A percentile compares a stretch with the other conserved stretches of the same genome.
phyloP scores from a whole-genome alignment of 1,139 yeast genomes.

The Kurtzmaniella quercitrusa region DNA sequence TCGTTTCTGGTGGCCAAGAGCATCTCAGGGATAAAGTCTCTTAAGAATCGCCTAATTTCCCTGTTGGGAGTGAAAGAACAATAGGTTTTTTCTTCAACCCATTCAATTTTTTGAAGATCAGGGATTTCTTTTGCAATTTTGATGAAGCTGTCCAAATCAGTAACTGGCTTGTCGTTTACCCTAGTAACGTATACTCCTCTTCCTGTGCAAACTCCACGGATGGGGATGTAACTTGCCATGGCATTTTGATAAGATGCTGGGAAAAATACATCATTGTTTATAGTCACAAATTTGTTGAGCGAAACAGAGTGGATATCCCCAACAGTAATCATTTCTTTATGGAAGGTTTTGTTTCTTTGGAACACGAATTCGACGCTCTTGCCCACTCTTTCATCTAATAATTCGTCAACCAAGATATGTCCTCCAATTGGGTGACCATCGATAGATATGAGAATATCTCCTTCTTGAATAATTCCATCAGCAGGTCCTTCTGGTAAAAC shows the following conservation, averaged over 20 bases:
- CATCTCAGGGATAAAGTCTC: conserved; percentile 80
- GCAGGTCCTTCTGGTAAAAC: conserved; percentile 89
- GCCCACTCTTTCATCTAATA: conserved; percentile 71
- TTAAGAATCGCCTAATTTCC: conserved; percentile 42
- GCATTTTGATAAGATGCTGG: conserved; percentile 87
- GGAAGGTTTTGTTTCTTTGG: conserved; percentile 62
- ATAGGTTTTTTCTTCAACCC: conserved; percentile 76
- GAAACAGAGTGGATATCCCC: conserved; percentile 80
- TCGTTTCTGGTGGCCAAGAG: conserved; percentile 76
- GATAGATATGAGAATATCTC: conserved; percentile 76
- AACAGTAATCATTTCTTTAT: conserved; percentile 44
- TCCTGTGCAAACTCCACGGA: conserved; percentile 58
- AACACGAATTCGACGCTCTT: conserved; percentile 52
- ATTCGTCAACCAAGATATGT: conserved; percentile 79
- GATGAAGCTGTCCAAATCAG: conserved; percentile 68
- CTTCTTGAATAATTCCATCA: conserved; percentile 68
- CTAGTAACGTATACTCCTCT: conserved; percentile 75
- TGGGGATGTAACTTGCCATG: conserved; percentile 77
- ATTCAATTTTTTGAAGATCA: conserved; percentile 72
- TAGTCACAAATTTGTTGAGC: conserved; percentile 76
- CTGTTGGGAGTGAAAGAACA: conserved; percentile 23
- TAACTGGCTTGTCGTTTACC: conserved; percentile 71
- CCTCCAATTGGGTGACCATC: conserved; percentile 63
- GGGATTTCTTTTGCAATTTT: conserved; percentile 77
- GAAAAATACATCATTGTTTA: conserved; percentile 84